Base-by-base conservation (phyloP, 1,139 yeast genomes). In the Scheffersomyces titani region DNA sequence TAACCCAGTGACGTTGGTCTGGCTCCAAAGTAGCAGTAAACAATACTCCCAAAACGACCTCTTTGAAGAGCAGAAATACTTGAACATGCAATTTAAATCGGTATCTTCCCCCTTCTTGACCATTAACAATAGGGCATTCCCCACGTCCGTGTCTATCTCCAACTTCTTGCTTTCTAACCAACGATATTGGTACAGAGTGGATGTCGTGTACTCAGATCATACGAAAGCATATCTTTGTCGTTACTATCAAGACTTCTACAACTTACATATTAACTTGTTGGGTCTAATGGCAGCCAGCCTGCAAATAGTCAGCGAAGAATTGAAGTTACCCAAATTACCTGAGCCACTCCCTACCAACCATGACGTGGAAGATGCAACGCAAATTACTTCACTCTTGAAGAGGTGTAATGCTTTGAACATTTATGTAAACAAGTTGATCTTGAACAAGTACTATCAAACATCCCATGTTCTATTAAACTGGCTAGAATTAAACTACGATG, bases 231-330 rank as follows among this genome's bases (percentile, higher is more conserved):
- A 69, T 55, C 59, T 77, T 19, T 72, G 79, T 53, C 71, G 81
- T 49, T 76, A 72, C 61, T 79, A 79, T 62, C 81, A 77, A 64
- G 81, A 78, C 57, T 79, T 79, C 56, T 79, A 78, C 62, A 72
- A 76, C 54, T 68, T 79, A 49, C 82, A 79, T 61, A 69, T 72
- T 21, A 54, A 64, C 47, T 61, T 74, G 50, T 63, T 69, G 49
- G 64, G 61, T 6, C 63, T 72, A 51, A 57, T 68, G 50, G 65
- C 64, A 56, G 51, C 59, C 49, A 51, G 62, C n/a, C 57, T 54
- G 44, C 63, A 61, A 5, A 57, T 63, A 3, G 50, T 54, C 36
- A 57, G 57, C n/a, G 64, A 58, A 11, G 52, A 61, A 4, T 59
- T 72, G 47, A 67, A 63, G 52, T 65, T 78, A 20, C 83, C 83